Percentiles rank a stretch among this genome's conserved stretches.
Evolutionary conservation across 2,329 filamentous ascomycete species (phyloP).

Genomic region (Botryotinia convoluta): DNA sequence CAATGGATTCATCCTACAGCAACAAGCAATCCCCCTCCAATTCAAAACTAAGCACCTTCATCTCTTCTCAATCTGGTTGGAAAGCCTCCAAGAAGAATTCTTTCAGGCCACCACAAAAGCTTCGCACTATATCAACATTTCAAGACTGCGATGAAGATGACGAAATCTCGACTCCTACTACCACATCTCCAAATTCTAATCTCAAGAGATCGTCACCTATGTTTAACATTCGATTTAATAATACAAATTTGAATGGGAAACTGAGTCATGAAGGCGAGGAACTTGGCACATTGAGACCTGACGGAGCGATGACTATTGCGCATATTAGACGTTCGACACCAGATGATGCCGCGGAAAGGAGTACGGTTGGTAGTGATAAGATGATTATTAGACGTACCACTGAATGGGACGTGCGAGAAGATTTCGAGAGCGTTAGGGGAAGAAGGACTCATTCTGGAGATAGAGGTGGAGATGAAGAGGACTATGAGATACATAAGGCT

Average conservation of each 20-base stretch:
- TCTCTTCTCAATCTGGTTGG: conserved; percentile 20
- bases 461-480: neutral
- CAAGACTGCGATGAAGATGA: conserved; percentile 6
- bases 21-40: neutral
- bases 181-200: neutral
- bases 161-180: neutral
- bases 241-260: neutral
- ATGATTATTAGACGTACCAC: conserved; percentile 27
- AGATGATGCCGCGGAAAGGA: conserved; percentile 19
- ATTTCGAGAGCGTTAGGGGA: neutral
- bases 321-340: conserved; percentile 23
- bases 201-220: conserved; percentile 9
- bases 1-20: conserved; percentile 23
- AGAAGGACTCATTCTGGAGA: neutral
- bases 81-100: conserved; percentile 15
- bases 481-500: conserved; percentile 1
- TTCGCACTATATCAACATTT: conserved; percentile 9
- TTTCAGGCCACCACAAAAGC: conserved; percentile 6
- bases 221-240: conserved; percentile 12
- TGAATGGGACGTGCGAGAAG: conserved; percentile 25
- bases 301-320: conserved; percentile 21
- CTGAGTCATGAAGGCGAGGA: conserved; percentile 7
- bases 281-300: conserved; percentile 23
- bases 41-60: conserved; percentile 22
- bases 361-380: conserved; percentile 23